These are phyloP conservation scores for Mycena belliarum DNA, from an alignment of 768 basidiomycete species.

Conservation along the genomic window DNA sequence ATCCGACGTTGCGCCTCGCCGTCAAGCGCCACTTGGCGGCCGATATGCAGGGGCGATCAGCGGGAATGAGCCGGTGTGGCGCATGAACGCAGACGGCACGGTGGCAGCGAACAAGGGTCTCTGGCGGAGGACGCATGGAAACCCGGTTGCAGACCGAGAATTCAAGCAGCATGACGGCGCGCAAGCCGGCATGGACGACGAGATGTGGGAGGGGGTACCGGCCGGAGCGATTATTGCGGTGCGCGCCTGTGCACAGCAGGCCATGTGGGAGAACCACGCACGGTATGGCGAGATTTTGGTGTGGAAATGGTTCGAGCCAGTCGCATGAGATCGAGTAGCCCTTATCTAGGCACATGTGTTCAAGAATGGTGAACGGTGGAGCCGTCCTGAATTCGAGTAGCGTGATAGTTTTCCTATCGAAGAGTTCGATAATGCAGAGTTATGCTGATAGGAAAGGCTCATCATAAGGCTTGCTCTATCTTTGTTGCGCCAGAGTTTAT, in stretches of 20 bases:
- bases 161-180: conserved; percentile 2
- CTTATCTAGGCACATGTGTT: too few species aligned
- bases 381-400: too few species aligned
- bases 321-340: too few species aligned
- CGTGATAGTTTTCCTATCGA: too few species aligned
- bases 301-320: conserved; percentile 15
- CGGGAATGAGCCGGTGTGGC: conserved; percentile 2
- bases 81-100: neutral
- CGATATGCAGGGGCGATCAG: neutral
- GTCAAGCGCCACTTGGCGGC: neutral
- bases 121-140: conserved; percentile 8
- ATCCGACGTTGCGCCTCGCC: too few species aligned
- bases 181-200: conserved; percentile 2
- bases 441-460: too few species aligned
- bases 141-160: neutral
- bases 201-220: conserved; percentile 1
- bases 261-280: conserved; percentile 5
- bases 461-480: too few species aligned
- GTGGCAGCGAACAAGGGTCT: neutral
- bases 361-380: too few species aligned
- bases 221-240: conserved; percentile 6
- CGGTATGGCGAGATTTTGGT: conserved; percentile 5
- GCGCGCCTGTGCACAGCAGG: conserved; percentile 8
- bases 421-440: too few species aligned
- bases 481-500: too few species aligned